phyloP scores from a whole-genome alignment of 768 basidiomycete species.

The Terana coerulea region DNA sequence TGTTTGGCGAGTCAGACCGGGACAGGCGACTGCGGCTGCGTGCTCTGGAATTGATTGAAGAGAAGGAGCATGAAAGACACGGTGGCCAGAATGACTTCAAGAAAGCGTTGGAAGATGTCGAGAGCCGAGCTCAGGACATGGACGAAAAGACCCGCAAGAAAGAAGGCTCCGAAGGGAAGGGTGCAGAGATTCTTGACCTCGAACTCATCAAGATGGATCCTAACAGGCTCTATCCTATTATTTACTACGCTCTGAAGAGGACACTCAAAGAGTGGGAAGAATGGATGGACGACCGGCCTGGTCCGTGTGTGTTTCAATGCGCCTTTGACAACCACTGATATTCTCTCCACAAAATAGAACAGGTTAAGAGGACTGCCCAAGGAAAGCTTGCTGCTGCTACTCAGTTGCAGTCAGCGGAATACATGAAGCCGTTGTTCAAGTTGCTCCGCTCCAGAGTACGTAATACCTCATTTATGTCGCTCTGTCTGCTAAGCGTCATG shows the following conservation, averaged over 20 bases:
- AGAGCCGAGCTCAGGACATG: conserved; percentile 42
- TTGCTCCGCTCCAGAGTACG: conserved; percentile 80
- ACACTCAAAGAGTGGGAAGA: conserved; percentile 96
- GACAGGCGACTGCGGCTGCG: conserved; percentile 86
- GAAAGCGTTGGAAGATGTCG: conserved; percentile 83
- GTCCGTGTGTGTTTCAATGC: conserved; percentile 32
- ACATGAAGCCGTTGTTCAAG: conserved; percentile 96
- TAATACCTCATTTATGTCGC: conserved; percentile 13
- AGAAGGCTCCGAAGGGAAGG: conserved; percentile 41
- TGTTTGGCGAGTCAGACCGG: conserved; percentile 95
- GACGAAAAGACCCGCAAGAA: conserved; percentile 62
- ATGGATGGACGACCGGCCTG: conserved; percentile 90
- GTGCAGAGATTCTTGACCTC: conserved; percentile 70
- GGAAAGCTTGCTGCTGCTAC: conserved; percentile 95
- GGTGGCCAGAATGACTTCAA: conserved; percentile 96
- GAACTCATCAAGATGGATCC: conserved; percentile 83
- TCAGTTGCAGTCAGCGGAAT: conserved; percentile 92
- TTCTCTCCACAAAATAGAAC: conserved; percentile 42
- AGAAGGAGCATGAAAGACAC: conserved; percentile 73
- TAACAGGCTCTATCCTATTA: conserved; percentile 93
- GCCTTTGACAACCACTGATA: background rate
- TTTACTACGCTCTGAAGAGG: conserved; percentile 92
- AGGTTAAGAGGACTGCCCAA: conserved; percentile 82
- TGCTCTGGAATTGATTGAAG: conserved; percentile 93
- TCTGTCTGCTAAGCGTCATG: background rate